Conservation (phyloP, 768 basidiomycete genomes). For the Fomitopsis serialis region DNA sequence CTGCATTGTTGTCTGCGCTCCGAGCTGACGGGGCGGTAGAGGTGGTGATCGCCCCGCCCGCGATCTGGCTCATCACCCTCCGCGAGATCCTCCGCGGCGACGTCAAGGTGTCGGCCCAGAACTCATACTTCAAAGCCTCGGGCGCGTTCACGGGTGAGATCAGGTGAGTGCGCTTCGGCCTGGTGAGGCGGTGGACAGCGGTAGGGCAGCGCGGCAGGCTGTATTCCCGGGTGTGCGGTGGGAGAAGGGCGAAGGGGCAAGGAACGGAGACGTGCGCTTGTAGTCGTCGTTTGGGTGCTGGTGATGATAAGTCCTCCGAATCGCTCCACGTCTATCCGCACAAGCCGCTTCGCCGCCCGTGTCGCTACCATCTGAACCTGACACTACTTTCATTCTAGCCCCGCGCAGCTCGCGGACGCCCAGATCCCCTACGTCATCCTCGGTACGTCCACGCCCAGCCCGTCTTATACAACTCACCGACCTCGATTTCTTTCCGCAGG, state of each 20-base stretch:
- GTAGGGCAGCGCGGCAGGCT: too few species aligned
- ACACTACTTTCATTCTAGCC: constrained; percentile 34
- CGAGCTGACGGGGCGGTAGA: constrained; percentile 41
- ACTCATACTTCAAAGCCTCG: constrained; percentile 70
- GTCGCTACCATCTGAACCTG: too few species aligned
- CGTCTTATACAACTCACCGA: background rate
- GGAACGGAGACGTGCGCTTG: too few species aligned
- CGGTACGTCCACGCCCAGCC: constrained; percentile 38
- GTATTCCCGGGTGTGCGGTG: too few species aligned
- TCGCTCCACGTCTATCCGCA: too few species aligned
- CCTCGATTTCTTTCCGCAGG: constrained; percentile 35
- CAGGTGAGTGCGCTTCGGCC: constrained; percentile 53
- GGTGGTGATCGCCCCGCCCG: constrained; percentile 89
- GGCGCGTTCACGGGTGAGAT: constrained; percentile 98
- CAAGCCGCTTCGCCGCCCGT: too few species aligned
- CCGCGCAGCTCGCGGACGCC: constrained; percentile 82
- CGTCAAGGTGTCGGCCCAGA: constrained; percentile 84
- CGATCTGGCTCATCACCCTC: constrained; percentile 80
- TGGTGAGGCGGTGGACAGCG: too few species aligned
- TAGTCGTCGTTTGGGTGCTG: too few species aligned
- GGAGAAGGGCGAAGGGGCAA: too few species aligned
- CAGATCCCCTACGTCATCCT: constrained; percentile 88
- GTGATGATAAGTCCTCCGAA: too few species aligned
- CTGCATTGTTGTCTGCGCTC: background rate
- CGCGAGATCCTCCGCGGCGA: constrained; percentile 56